Evolutionary conservation across 2,329 filamentous ascomycete genomes (phyloP), one percentile per base, ranked within the genome.

Genomic region (Xylariales sp.): DNA sequence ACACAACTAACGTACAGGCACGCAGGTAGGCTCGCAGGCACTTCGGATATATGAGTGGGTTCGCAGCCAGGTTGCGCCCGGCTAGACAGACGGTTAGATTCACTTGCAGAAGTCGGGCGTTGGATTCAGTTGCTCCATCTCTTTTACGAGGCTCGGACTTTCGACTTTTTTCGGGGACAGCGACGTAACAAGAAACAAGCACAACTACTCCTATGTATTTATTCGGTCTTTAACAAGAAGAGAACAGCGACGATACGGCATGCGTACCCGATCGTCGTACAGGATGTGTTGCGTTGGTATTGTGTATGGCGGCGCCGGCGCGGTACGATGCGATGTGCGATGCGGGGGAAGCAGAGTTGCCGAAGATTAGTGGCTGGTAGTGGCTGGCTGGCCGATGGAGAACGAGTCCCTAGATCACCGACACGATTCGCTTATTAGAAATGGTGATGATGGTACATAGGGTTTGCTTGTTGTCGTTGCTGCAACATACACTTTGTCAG

Each of bases 121-220:
- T 23, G 57, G 41, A 41, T 66, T 70, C 59, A 30, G 55, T 58
- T 46, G 62, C 60, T 70, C 69, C 69, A 70, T 70, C 43, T 58
- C 69, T 62, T 60, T 43, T 41, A 48, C n/a, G n/a, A 32, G 23
- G 23, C 41, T 61, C 50, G 12, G 56, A 41, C 43, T 14, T 46
- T 32, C 12, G 28, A n/a, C 18, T 45, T n/a, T 10, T n/a, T 41
- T 50, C 14, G 41, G 28, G 10, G 48, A 60, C 54, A 49, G 48
- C 46, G 9, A 16, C 53, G 41, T 8, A 8, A 48, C 53, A 36
- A 41, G 36, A 34, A 32, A 57, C 6, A 10, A 39, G 23, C 23
- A 23, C 23, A 55, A 34, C 32, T 34, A 36, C 36, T n/a, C 3
- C 32, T 49, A 43, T 56, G 43, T n/a, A 32, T 39, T 14, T 39